Percentiles rank a stretch among this genome's conserved stretches.
phyloP scores from a whole-genome alignment of 2,329 filamentous ascomycete species.

The Diaporthe citri region DNA sequence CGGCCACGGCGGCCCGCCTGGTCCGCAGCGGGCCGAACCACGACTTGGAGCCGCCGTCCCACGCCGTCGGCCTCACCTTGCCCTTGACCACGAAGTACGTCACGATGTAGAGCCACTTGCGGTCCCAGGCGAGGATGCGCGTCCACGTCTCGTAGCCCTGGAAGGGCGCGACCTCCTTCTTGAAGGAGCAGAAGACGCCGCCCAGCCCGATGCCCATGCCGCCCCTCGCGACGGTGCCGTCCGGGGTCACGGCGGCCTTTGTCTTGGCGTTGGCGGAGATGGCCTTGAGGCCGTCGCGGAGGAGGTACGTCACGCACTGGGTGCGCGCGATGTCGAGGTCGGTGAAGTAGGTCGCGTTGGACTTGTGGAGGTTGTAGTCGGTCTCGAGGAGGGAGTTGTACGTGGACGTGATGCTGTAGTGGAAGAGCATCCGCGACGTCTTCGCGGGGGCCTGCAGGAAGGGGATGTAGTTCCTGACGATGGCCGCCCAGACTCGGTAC shows the following conservation, averaged over 20 bases:
- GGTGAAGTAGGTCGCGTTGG: conserved; percentile 80
- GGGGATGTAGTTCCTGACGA: conserved; percentile 49
- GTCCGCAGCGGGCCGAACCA: conserved; percentile 48
- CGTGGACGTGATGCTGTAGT: conserved; percentile 49
- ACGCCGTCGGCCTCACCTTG: conserved; percentile 66
- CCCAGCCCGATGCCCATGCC: conserved; percentile 76
- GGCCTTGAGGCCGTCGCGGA: conserved; percentile 68
- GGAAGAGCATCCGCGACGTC: conserved; percentile 50
- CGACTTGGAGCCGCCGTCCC: conserved; percentile 61
- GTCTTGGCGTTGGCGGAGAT: conserved; percentile 63
- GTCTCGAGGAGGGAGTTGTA: conserved; percentile 51
- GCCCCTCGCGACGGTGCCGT: conserved; percentile 64
- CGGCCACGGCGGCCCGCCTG: conserved; percentile 54
- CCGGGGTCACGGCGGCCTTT: conserved; percentile 64
- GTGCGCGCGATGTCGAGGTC: conserved; percentile 88
- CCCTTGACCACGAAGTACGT: conserved; percentile 79
- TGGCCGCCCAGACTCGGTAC: conserved; percentile 52
- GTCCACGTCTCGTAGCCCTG: conserved; percentile 81
- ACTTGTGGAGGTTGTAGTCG: conserved; percentile 57
- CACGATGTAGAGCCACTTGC: conserved; percentile 84
- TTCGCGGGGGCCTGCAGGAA: conserved; percentile 41
- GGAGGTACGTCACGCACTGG: conserved; percentile 79
- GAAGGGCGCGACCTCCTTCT: conserved; percentile 78
- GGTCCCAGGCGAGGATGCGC: conserved; percentile 79
- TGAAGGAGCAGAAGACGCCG: conserved; percentile 80